phyloP scores from a whole-genome alignment of 805 yeast species.

The Nakazawaea anatomiae region DNA sequence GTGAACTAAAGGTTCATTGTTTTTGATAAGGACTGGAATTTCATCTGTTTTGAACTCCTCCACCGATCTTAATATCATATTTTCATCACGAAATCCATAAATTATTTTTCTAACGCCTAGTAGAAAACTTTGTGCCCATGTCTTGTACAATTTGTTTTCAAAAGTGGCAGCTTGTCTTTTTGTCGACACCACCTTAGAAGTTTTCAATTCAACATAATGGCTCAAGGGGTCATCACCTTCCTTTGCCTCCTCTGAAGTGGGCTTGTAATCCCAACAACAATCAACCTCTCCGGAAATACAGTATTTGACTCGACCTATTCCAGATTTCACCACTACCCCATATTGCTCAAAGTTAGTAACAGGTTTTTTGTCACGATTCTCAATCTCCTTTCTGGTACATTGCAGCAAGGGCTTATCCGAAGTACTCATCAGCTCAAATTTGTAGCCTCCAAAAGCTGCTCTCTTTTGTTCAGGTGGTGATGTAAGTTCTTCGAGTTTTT shows the following conservation, averaged over 20 bases:
- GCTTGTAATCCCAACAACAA: slow-evolving; percentile 79
- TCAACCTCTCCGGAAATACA: slow-evolving; percentile 89
- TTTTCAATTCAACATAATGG: slow-evolving; percentile 85
- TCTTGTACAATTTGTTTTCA: slow-evolving; percentile 67
- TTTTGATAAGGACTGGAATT: slow-evolving; percentile 62
- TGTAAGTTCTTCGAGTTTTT: slow-evolving; percentile 22
- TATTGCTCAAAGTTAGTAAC: slow-evolving; percentile 76
- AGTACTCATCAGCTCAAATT: slow-evolving; percentile 78
- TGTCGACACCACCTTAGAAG: slow-evolving; percentile 49
- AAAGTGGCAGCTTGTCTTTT: slow-evolving; percentile 57
- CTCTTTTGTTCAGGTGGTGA: slow-evolving; percentile 27
- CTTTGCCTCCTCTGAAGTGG: slow-evolving; percentile 27
- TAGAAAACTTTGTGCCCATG: slow-evolving; percentile 94
- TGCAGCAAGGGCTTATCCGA: slow-evolving; percentile 71
- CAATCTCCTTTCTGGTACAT: slow-evolving; percentile 60
- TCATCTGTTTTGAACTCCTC: slow-evolving; percentile 78
- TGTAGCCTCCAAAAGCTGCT: slow-evolving; percentile 67
- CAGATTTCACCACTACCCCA: slow-evolving; percentile 75
- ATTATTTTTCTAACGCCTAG: slow-evolving; percentile 77
- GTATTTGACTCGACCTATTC: slow-evolving; percentile 67
- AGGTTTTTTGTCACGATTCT: slow-evolving; percentile 49
- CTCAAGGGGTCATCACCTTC: slow-evolving; percentile 40
- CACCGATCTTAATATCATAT: slow-evolving; percentile 53
- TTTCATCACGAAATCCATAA: slow-evolving; percentile 83
- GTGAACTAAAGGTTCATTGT: slow-evolving; percentile 27